These are phyloP conservation scores for Spiromastix sp. DNA, from an alignment of 2,329 filamentous ascomycete genomes.

Conservation along the genomic window DNA sequence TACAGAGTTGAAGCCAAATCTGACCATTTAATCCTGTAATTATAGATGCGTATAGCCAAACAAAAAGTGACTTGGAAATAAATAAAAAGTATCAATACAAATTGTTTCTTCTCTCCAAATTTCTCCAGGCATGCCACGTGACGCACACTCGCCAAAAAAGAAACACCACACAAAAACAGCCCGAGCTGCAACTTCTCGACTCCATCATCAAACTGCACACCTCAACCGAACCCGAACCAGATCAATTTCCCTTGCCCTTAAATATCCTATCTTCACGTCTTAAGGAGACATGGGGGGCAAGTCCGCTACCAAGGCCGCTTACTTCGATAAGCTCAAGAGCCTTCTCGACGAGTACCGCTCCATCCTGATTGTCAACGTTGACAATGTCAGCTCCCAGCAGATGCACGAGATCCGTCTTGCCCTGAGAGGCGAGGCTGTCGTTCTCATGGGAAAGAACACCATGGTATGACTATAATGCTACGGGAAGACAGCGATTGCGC, in stretches of 20 bases:
- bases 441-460: slow-evolving; percentile 99
- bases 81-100: too few species aligned
- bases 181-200: slow-evolving; percentile 14
- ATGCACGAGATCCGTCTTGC: slow-evolving; percentile 99
- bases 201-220: slow-evolving; percentile 19
- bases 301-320: slow-evolving; percentile 82
- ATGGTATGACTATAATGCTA: slow-evolving; percentile 84
- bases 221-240: slow-evolving; percentile 10
- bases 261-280: slow-evolving; percentile 90
- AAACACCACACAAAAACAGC: slow-evolving; percentile 15
- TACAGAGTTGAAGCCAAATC: too few species aligned
- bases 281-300: slow-evolving; percentile 99
- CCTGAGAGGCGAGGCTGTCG: slow-evolving; percentile 83
- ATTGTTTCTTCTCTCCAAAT: too few species aligned
- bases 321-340: slow-evolving; percentile 99
- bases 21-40: too few species aligned
- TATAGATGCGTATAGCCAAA: too few species aligned
- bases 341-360: slow-evolving; percentile 94
- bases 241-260: slow-evolving; percentile 67
- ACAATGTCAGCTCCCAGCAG: slow-evolving; percentile 99
- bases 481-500: slow-evolving; percentile 10
- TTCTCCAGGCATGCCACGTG: too few species aligned
- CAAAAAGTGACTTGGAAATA: too few species aligned
- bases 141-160: slow-evolving; percentile 29
- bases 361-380: slow-evolving; percentile 93